Evolutionary conservation across 1,139 yeast genomes (phyloP).

Genomic region (Yamadazyma spencermartinsiae): DNA sequence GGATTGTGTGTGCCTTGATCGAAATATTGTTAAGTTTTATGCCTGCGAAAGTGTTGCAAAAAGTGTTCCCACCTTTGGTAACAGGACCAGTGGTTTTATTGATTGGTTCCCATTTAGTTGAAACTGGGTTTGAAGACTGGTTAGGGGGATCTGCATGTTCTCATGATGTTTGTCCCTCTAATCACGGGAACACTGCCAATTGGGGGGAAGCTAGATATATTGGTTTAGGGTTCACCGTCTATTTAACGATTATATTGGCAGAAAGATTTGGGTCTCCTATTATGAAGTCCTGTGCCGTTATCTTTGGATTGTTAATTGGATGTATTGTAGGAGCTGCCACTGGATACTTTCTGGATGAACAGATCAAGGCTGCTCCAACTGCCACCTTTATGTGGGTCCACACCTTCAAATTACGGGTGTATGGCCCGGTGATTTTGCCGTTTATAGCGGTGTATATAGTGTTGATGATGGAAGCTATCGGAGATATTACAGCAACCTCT

Average conservation of each 20-base stretch:
- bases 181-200: slow-evolving; percentile 36
- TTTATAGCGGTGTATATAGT: slow-evolving; percentile 78
- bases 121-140: slow-evolving; percentile 79
- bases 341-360: slow-evolving; percentile 63
- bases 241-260: slow-evolving; percentile 65
- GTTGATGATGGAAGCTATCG: slow-evolving; percentile 87
- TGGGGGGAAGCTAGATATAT: slow-evolving; percentile 88
- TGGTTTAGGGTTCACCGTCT: slow-evolving; percentile 85
- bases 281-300: slow-evolving; percentile 90
- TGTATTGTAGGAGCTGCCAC: slow-evolving; percentile 91
- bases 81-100: slow-evolving; percentile 90
- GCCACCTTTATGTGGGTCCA: slow-evolving; percentile 86
- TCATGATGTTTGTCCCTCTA: slow-evolving; percentile 22
- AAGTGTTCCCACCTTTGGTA: slow-evolving; percentile 81
- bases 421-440: slow-evolving; percentile 84
- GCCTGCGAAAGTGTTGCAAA: slow-evolving; percentile 70
- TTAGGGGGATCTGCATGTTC: slow-evolving; percentile 84
- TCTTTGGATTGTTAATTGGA: slow-evolving; percentile 78
- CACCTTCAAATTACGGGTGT: slow-evolving; percentile 70
- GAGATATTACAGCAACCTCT: slow-evolving; percentile 89
- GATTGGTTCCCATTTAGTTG: slow-evolving; percentile 70
- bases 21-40: slow-evolving; percentile 72
- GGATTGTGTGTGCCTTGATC: slow-evolving; percentile 71
- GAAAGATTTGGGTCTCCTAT: slow-evolving; percentile 94
- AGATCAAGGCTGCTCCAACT: slow-evolving; percentile 71